These are phyloP conservation scores for Aspergillus floridensis DNA, from an alignment of 2,329 filamentous ascomycete species.

Conservation along the genomic window DNA sequence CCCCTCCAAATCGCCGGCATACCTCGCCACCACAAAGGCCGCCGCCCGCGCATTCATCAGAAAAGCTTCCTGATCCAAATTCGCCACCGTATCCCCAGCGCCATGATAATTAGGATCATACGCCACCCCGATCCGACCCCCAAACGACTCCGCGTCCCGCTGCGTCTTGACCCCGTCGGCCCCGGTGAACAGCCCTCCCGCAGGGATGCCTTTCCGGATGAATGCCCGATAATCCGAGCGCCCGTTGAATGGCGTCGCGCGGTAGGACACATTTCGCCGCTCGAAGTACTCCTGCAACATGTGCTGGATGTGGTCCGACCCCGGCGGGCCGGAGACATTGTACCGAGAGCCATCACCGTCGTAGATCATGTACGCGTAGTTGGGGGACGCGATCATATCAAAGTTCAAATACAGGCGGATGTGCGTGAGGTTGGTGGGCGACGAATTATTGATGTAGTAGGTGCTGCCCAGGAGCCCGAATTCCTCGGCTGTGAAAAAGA, in stretches of 20 bases:
- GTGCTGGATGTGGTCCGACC: slow-evolving; percentile 66
- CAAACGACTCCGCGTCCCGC: slow-evolving; percentile 64
- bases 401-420: slow-evolving; percentile 69
- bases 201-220: slow-evolving; percentile 68
- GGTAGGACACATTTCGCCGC: slow-evolving; percentile 61
- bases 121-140: slow-evolving; percentile 62
- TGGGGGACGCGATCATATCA: slow-evolving; percentile 68
- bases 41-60: slow-evolving; percentile 27
- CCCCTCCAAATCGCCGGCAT: slow-evolving; percentile 22
- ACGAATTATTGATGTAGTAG: slow-evolving; percentile 54
- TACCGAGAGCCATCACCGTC: slow-evolving; percentile 48
- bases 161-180: slow-evolving; percentile 73
- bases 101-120: slow-evolving; percentile 60
- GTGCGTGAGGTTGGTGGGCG: slow-evolving; percentile 53
- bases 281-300: slow-evolving; percentile 68
- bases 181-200: slow-evolving; percentile 73
- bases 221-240: slow-evolving; percentile 79
- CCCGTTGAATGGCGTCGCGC: slow-evolving; percentile 72
- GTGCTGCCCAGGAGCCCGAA: slow-evolving; percentile 61
- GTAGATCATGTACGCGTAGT: slow-evolving; percentile 56
- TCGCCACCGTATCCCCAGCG: slow-evolving; percentile 52
- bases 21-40: slow-evolving; percentile 28
- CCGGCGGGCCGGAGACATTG: slow-evolving; percentile 55
- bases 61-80: slow-evolving; percentile 46
- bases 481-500: slow-evolving; percentile 64